Evolutionary conservation across 169 alveolate species (phyloP), one percentile per base, ranked within the genome.

Genomic region (Cyclospora cayetanensis): DNA sequence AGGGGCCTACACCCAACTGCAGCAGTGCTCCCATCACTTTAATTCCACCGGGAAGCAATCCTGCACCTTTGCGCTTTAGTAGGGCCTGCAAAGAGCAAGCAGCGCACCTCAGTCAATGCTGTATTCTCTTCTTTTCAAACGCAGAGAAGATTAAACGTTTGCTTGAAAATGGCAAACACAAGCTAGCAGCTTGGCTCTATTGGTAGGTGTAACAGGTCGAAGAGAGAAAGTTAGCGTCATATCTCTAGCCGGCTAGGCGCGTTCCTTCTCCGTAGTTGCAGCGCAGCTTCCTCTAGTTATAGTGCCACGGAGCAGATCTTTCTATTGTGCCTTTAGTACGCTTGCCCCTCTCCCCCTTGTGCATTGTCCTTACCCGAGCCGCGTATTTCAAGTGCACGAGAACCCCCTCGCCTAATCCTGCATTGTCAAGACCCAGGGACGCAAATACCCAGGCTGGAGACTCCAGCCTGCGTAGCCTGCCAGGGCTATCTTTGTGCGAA

Each of bases 361-460:
- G 3, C 7, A 22, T 35, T 9, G 15, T 34, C 7, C 41, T 74
- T n/a, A 74, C 85, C 85, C 29, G 4, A 9, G 85, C 27, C 22
- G 60, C 85, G 52, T 74, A 74, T 37, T 74, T 37, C 4, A 39
- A 18, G 35, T 29, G 29, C 37, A 31, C 65, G 29, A 27, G 37
- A 41, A 74, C 25, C 9, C 85, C 85, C 37, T 39, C 85, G 0
- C 85, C 85, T 20, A 39, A 3, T 4, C 85, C 85, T 5, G 85
- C 85, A n/a, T 74, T 41, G 60, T 74, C 85, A 9, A 74, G 85
- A 18, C 42, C 85, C 11, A 74, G 46, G 5, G 85, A 74, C 11
- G 85, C 85, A 20, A 74, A 39, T 18, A 74, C 37, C 22, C 39
- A 1, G 41, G 65, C 41, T 5, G 22, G 52, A 35, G 18, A 22